Percentiles rank a stretch among this genome's conserved stretches.
Conservation (phyloP, 2,329 filamentous ascomycete species). For the Xylaria digitata region DNA sequence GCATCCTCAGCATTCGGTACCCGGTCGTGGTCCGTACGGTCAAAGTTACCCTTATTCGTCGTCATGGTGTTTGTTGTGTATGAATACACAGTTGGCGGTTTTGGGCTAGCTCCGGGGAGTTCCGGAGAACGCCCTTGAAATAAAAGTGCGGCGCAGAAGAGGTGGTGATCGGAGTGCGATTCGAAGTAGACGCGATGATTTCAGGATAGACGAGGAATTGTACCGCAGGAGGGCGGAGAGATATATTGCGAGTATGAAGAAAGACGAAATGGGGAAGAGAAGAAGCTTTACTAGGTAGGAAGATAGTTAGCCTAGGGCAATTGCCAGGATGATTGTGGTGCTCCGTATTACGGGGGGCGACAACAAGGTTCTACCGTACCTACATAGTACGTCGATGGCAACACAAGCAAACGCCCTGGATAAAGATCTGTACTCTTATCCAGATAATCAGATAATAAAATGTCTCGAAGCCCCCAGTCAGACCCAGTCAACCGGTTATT, state of each 20-base stretch:
- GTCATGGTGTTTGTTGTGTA: conserved; percentile 35
- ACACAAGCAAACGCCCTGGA: too few relatives aligned
- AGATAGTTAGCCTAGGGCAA: neutral
- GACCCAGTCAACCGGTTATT: too few relatives aligned
- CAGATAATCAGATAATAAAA: too few relatives aligned
- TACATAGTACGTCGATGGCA: neutral
- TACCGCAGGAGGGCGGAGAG: neutral
- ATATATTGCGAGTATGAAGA: neutral
- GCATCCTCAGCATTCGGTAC: conserved; percentile 51
- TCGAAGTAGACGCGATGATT: neutral
- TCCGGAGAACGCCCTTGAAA: conserved; percentile 44
- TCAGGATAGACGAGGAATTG: neutral
- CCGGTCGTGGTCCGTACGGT: conserved; percentile 55
- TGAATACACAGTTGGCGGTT: conserved; percentile 29
- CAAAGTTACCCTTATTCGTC: conserved; percentile 41
- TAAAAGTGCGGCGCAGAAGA: conserved; percentile 19
- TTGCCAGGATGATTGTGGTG: neutral
- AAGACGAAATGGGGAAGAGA: conserved; percentile 4
- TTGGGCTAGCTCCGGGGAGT: conserved; percentile 44
- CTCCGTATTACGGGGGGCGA: conserved; percentile 13
- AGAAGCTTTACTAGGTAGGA: conserved; percentile 18
- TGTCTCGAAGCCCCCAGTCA: too few relatives aligned
- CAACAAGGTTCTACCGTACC: conserved; percentile 10
- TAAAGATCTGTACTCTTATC: too few relatives aligned
- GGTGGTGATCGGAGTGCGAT: conserved; percentile 12